Base-by-base conservation (phyloP, 2,329 filamentous ascomycete genomes). In the Trichoderma sp. region DNA sequence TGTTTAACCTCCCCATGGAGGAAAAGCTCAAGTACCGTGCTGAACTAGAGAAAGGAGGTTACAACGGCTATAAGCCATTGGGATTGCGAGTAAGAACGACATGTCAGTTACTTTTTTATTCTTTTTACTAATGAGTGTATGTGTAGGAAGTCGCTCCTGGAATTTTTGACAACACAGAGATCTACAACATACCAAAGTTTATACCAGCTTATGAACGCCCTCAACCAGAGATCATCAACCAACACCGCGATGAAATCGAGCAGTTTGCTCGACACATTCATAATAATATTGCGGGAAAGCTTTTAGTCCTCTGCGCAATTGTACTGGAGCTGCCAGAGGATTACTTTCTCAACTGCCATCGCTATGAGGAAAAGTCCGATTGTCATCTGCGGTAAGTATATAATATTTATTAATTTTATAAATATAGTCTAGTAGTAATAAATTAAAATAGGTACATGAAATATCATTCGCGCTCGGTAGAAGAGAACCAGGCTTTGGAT, bases 401-500 rank as follows among this genome's bases (percentile, higher is more conserved):
- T n/a, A n/a, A n/a, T n/a, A n/a, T n/a, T n/a, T n/a, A n/a, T n/a
- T n/a, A n/a, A n/a, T n/a, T n/a, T n/a, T n/a, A n/a, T n/a, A n/a
- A n/a, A n/a, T n/a, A n/a, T n/a, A n/a, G n/a, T n/a, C n/a, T n/a
- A n/a, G n/a, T n/a, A n/a, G n/a, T n/a, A n/a, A n/a, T n/a, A n/a
- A n/a, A n/a, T n/a, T n/a, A n/a, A n/a, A n/a, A n/a, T n/a, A 27
- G 27, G 4, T 29, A 4, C 1, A 50, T 50, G 41, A 50, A n/a
- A 0, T 50, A 50, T 8, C 7, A n/a, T 45, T n/a, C 16, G 0
- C 16, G 41, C 0, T 18, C 41, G 3, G 16, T 1, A 9, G 0
- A 6, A 21, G 45, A 50, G 2, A 53, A 53, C 45, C 8, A 21
- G n/a, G 45, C 45, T 11, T 21, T 53, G 9, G 45, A 53, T 12